phyloP scores from a whole-genome alignment of 2,329 filamentous ascomycete genomes.

The Cladosporium sp. region DNA sequence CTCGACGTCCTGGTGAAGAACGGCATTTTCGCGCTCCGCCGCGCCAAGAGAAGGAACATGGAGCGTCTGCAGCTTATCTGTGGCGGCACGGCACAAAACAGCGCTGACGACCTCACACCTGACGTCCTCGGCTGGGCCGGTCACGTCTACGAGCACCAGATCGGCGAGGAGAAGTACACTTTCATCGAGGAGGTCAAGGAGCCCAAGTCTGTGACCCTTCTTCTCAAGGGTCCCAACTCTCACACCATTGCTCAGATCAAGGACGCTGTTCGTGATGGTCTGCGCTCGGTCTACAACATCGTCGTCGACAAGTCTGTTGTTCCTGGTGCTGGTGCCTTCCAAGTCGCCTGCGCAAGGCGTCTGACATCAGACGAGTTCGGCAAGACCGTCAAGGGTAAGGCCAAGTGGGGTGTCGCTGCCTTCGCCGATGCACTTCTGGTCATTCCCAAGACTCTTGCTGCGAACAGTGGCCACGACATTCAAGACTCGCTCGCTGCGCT shows the following conservation, averaged over 20 bases:
- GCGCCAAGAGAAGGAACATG: constrained; percentile 99
- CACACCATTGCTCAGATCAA: constrained; percentile 97
- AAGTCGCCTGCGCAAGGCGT: constrained; percentile 85
- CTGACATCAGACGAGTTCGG: constrained; percentile 81
- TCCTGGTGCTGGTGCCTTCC: constrained; percentile 91
- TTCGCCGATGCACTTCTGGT: constrained; percentile 93
- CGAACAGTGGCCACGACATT: constrained; percentile 93
- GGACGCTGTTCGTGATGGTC: constrained; percentile 89
- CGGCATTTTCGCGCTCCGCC: constrained; percentile 86
- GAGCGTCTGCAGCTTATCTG: constrained; percentile 94
- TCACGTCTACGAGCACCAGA: constrained; percentile 91
- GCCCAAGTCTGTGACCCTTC: constrained; percentile 91
- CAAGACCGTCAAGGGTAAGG: constrained; percentile 94
- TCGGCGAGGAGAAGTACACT: constrained; percentile 98
- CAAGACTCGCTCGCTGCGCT: constrained; percentile 89
- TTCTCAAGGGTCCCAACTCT: constrained; percentile 96
- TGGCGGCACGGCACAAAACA: constrained; percentile 89
- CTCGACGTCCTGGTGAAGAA: constrained; percentile 97
- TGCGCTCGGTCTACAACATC: constrained; percentile 98
- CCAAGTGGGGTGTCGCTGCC: constrained; percentile 90
- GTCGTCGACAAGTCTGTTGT: constrained; percentile 98
- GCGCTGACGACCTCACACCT: constrained; percentile 84
- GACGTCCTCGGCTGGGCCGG: constrained; percentile 94
- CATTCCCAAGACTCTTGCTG: constrained; percentile 95
- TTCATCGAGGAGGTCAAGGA: constrained; percentile 99